Conservation (phyloP, 2,329 filamentous ascomycete species). For the Scleromitrula shiraiana region DNA sequence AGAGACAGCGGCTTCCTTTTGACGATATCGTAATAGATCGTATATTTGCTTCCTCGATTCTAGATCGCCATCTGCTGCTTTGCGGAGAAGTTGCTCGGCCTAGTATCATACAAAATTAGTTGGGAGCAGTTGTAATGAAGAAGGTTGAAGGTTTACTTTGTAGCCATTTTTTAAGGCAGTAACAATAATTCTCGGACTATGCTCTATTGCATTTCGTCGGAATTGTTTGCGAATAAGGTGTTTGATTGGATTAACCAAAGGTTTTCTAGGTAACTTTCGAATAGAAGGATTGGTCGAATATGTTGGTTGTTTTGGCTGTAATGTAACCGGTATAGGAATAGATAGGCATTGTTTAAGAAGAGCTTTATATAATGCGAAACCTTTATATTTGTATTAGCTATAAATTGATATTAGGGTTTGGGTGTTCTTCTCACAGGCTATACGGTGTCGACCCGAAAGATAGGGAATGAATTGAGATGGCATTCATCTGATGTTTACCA, state of each 20-base stretch:
- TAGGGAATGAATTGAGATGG: conserved; percentile 37
- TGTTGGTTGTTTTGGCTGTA: conserved; percentile 28
- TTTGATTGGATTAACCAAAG: conserved; percentile 41
- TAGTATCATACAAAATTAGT: conserved; percentile 2
- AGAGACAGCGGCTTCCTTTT: background rate
- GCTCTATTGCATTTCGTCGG: conserved; percentile 47
- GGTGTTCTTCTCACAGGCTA: conserved; percentile 36
- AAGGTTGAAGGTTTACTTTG: conserved; percentile 36
- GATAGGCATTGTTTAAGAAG: conserved; percentile 51
- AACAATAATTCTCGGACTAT: conserved; percentile 51
- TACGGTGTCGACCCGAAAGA: conserved; percentile 41
- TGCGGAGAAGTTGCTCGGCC: conserved; percentile 25
- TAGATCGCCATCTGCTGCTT: conserved; percentile 19
- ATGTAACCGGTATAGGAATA: conserved; percentile 44
- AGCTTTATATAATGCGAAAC: conserved; percentile 64
- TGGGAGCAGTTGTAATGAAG: background rate
- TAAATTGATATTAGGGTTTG: background rate
- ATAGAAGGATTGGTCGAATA: conserved; percentile 49
- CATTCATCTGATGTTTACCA: conserved; percentile 34
- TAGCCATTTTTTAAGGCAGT: conserved; percentile 61
- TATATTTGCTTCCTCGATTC: conserved; percentile 25
- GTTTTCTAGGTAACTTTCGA: no score
- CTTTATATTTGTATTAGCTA: conserved; percentile 32
- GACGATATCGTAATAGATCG: conserved; percentile 27
- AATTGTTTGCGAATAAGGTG: conserved; percentile 57